Conservation (phyloP, 495 filamentous ascomycete species). For the Podospora sp. region DNA sequence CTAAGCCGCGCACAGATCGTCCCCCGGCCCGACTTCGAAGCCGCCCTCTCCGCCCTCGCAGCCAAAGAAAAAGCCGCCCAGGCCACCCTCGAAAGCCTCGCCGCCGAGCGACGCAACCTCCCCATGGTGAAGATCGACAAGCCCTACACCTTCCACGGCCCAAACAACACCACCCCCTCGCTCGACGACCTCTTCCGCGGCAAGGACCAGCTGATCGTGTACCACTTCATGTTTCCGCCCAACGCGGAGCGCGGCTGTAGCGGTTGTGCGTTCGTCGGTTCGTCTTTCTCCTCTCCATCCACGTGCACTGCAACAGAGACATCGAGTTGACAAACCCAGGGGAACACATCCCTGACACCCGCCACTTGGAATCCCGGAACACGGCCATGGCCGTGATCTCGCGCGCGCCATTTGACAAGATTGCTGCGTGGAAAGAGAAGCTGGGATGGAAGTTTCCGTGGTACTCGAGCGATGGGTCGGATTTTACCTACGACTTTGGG, state of each 20-base stretch:
- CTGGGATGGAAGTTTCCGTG: constrained; percentile 51
- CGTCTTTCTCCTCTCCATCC: neutral
- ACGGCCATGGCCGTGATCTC: constrained; percentile 43
- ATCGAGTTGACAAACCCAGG: neutral
- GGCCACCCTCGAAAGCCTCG: constrained; percentile 19
- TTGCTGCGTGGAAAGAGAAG: constrained; percentile 40
- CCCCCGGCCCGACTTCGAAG: neutral
- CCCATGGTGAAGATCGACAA: constrained; percentile 46
- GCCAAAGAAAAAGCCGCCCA: neutral
- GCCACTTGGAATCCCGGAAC: constrained; percentile 39
- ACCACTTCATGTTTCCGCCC: constrained; percentile 52
- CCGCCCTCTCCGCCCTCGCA: neutral
- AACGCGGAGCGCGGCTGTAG: constrained; percentile 36
- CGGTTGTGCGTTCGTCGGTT: constrained; percentile 42
- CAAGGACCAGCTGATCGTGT: constrained; percentile 48
- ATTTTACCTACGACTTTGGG: constrained; percentile 43
- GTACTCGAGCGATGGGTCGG: constrained; percentile 33
- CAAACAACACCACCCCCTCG: constrained; percentile 30
- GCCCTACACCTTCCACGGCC: constrained; percentile 41
- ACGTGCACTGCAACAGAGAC: neutral
- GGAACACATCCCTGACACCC: constrained; percentile 43
- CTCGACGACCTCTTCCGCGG: constrained; percentile 45
- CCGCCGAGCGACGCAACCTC: constrained; percentile 37
- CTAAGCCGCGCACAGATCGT: too few species aligned
- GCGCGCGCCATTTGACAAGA: constrained; percentile 39